A percentile compares a stretch with the other conserved stretches of the same genome.
phyloP scores from a whole-genome alignment of 2,329 filamentous ascomycete species.

The Aspergillus sp. region DNA sequence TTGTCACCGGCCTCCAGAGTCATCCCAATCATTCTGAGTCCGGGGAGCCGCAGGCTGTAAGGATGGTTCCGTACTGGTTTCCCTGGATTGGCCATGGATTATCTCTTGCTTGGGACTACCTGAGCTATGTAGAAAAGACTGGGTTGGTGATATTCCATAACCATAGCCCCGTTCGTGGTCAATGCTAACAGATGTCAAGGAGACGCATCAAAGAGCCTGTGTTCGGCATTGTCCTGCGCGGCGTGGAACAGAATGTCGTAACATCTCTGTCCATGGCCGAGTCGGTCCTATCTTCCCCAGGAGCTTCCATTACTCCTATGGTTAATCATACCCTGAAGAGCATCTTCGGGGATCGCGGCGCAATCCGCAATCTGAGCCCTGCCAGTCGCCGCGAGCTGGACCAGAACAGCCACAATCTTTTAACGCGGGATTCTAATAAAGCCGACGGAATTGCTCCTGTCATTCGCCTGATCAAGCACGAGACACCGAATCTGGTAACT shows the following conservation, averaged over 20 bases:
- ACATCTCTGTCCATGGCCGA: conserved; percentile 40
- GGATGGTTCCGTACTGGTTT: conserved; percentile 50
- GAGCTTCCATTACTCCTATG: conserved; percentile 19
- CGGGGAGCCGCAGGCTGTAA: conserved; percentile 31
- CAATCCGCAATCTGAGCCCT: conserved; percentile 25
- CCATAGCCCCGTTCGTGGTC: not conserved
- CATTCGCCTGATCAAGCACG: conserved; percentile 32
- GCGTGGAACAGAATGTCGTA: conserved; percentile 42
- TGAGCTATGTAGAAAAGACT: conserved; percentile 35
- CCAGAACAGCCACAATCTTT: conserved; percentile 25
- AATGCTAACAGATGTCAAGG: conserved; percentile 11
- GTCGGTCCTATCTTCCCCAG: conserved; percentile 27
- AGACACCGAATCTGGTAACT: conserved; percentile 49
- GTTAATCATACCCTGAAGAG: conserved; percentile 29
- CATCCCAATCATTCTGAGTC: conserved; percentile 11
- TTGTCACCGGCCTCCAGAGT: conserved; percentile 28
- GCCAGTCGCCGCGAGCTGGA: conserved; percentile 28
- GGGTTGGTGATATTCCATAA: conserved; percentile 21
- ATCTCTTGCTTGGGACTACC: conserved; percentile 38
- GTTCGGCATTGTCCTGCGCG: conserved; percentile 42
- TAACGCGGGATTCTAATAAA: conserved; percentile 42
- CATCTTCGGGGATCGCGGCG: conserved; percentile 35
- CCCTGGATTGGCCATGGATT: conserved; percentile 48
- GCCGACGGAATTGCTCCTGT: conserved; percentile 31
- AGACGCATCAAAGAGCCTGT: conserved; percentile 30